A percentile compares a stretch with the other conserved stretches of the same genome.
These are phyloP conservation scores for Pyrenophora seminiperda DNA, from an alignment of 2,329 filamentous ascomycete genomes.

Conservation along the genomic window DNA sequence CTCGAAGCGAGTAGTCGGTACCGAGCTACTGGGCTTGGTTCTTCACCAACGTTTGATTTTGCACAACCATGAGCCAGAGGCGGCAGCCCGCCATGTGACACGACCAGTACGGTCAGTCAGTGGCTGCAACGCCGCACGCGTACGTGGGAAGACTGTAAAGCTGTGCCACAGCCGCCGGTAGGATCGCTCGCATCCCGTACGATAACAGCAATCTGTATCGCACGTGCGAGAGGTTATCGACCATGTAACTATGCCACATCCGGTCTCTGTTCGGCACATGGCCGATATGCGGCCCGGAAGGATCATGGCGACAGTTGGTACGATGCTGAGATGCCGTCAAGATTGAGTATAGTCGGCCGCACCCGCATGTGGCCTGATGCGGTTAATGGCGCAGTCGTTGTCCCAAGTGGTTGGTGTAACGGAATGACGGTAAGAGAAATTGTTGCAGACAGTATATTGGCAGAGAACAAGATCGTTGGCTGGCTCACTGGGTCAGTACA, in stretches of 20 bases:
- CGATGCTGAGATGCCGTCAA: constrained; percentile 2
- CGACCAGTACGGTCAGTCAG: neutral
- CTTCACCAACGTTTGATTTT: neutral
- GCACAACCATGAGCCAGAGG: too few relatives aligned
- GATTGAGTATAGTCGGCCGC: constrained; percentile 5
- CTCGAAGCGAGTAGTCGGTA: too few relatives aligned
- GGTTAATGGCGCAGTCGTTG: constrained; percentile 4
- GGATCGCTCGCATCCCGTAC: neutral
- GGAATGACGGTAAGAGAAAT: neutral
- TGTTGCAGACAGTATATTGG: neutral
- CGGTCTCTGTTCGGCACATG: neutral
- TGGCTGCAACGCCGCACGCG: constrained; percentile 11
- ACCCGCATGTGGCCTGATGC: constrained; percentile 1
- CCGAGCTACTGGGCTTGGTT: too few relatives aligned
- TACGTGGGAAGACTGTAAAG: neutral
- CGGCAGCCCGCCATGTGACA: too few relatives aligned
- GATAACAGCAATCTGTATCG: neutral
- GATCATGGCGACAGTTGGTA: neutral
- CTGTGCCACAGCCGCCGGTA: constrained; percentile 16
- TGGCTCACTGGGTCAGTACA: too few relatives aligned
- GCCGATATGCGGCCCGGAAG: neutral
- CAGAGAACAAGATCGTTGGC: too few relatives aligned
- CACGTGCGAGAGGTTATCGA: neutral
- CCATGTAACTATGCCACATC: neutral
- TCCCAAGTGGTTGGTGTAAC: constrained; percentile 2